Base-by-base conservation (phyloP, 441 rosid genomes). In the Adansonia rubrostipa region DNA sequence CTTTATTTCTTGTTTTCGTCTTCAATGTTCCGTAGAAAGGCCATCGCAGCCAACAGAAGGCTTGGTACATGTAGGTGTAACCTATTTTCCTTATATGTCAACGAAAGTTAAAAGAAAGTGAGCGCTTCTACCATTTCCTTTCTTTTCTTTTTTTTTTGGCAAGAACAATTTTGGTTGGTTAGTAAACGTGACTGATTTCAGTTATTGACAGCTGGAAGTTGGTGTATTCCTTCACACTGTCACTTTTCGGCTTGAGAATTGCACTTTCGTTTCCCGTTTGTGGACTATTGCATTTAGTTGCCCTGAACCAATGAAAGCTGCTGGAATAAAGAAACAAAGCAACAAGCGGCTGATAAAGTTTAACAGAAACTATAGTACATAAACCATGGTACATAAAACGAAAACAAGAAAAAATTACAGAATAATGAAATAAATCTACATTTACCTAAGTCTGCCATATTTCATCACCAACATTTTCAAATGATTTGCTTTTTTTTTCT, bases 31-130 rank as follows among this genome's bases (percentile, higher is more conserved):
- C 75, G 83, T 86, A 85, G 93, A 76, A 82, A 33, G 86, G 86
- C 79, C 80, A 78, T 62, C 75, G 77, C 84, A 84, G 73, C 68
- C 71, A 85, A 33, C 82, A 85, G 88, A 81, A 85, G 84, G 72
- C 80, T 81, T 78, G 87, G 89, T 85, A 84, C 82, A 83, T 80
- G 82, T 82, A 87, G 90, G 75, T 83, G 84, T 79, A 84, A 80
- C 79, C 64, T 82, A 72, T 76, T 75, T 75, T 78, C 78, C 78
- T 69, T 77, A 78, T 79, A 86, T 84, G 84, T 81, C 85, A 85
- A 79, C 79, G 84, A 78, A 89, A 86, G 76, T 80, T 84, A 64
- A 33, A 28, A 84, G 82, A 76, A 83, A 54, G 14, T 57, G 54
- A 57, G 76, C 40, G 57, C 62, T 57, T 73, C 66, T 33, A 19